Base-by-base conservation (phyloP, 371 early-diverging fungal genomes). In the Mortierella sp. region DNA sequence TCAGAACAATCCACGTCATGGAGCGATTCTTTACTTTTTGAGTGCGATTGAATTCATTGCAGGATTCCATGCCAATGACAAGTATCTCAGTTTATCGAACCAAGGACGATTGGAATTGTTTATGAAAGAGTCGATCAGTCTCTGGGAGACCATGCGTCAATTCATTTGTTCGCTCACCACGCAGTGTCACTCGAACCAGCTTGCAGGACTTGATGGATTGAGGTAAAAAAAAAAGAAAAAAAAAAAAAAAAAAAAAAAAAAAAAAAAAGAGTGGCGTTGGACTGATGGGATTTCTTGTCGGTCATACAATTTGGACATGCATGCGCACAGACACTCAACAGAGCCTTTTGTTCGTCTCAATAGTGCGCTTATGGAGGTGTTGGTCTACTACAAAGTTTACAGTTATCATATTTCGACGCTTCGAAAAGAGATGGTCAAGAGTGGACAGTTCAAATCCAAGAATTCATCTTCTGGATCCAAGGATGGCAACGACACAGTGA, bases 101-200 rank as follows among this genome's bases (percentile, higher is more conserved):
- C 77, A 72, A 14, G 72, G 66, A 1, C 72, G 72, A 6, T 66
- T 66, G 11, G 77, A 77, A 29, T 46, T 69, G 21, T 72, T 72
- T 1, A 60, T 77, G 37, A 68, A 77, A 44, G 72, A 72, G 14
- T 77, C 77, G 25, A 71, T 77, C 47, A 62, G 48, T 12, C 68
- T 71, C 0, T 77, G 77, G 77, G 77, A 72, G 57, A 77, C 72
- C 18, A 71, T 77, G 72, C 72, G 77, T 29, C 77, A 77, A 56
- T 77, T 77, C 50, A 77, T 72, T 37, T 55, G 57, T 53, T 62
- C 77, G 1, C 56, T 77, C 56, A 77, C 72, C 18, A 68, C 64
- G 43, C 77, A 77, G 30, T 77, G 77, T 21, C 77, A 62, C 45
- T 56, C 61, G 43, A 68, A 72, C 63, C 66, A 66, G 4, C 60